Base-by-base conservation (phyloP, 2,329 filamentous ascomycete species). In the Trichoderma sp. region DNA sequence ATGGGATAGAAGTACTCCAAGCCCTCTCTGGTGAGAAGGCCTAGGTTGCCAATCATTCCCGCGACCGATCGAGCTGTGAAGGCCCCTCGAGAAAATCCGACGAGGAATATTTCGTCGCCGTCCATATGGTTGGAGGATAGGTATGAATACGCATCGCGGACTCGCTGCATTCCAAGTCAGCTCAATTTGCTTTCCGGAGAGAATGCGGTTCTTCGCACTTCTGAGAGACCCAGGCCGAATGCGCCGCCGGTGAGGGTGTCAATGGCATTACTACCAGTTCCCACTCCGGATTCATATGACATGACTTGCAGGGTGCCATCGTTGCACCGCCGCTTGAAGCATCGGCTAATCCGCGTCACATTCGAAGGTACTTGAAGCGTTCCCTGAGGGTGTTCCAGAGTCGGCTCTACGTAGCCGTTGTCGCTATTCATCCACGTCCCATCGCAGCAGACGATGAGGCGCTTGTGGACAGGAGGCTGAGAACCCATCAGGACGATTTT, bases 61-160 rank as follows among this genome's bases (percentile, higher is more conserved):
- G 88, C 88, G 5, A 90, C 85, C 4, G 88, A 89, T n/a, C 89
- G 85, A 3, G 86, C 89, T 0, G 89, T 91, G 78, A 90, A 91
- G 5, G 89, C 89, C 4, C 89, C 89, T 16, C 89, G 86, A 1
- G 89, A 91, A 83, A 89, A 91, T 3, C 89, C 89, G 33, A 90
- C 81, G 33, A 91, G 84, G 64, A 89, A 82, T 65, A 91, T 89
- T 77, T 90, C 87, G 76, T 91, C 89, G 3, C 89, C 89, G 71
- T 87, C 86, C 72, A 86, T 85, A 78, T 91, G 92, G 82, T 92
- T 92, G 78, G 88, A 87, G 73, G 89, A 91, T 2, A 92, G 83
- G 79, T 91, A 92, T 5, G 88, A 86, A 79, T 93, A 93, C 1
- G 90, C 89, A 80, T 92, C 90, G 14, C 90, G 87, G 71, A 93